Conservation (phyloP, 306 rosid species). For the Mimosa bimucronata region DNA sequence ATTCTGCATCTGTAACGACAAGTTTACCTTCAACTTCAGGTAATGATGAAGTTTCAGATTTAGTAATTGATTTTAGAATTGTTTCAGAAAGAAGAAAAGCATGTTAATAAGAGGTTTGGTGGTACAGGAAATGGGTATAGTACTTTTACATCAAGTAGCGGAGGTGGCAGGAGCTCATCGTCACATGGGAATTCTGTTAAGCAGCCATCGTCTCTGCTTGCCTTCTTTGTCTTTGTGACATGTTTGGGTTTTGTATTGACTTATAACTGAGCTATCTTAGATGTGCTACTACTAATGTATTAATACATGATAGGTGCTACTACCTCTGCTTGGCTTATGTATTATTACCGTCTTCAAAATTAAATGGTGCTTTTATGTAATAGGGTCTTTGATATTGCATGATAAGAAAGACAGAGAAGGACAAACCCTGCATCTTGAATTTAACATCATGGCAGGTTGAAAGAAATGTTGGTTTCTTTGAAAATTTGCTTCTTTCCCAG, state of each 20-base stretch:
- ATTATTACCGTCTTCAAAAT: no score
- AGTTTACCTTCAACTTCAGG: conserved; percentile 48
- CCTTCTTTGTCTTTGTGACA: conserved; percentile 34
- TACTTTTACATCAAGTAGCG: conserved; percentile 31
- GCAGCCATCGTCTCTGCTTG: conserved; percentile 39
- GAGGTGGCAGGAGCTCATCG: conserved; percentile 38
- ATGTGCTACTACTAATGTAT: neutral
- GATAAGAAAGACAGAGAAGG: no score
- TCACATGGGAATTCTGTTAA: conserved; percentile 30
- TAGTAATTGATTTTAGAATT: neutral
- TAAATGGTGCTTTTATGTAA: no score
- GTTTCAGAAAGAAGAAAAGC: neutral
- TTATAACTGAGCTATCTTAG: conserved; percentile 9
- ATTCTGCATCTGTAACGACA: conserved; percentile 36
- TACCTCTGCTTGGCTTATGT: no score
- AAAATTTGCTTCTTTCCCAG: no score
- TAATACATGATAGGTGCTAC: neutral
- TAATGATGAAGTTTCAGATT: conserved; percentile 23
- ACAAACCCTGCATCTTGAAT: no score
- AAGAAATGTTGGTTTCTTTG: no score
- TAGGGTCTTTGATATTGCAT: no score
- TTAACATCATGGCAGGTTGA: no score
- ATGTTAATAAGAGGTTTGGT: neutral
- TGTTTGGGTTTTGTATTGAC: conserved; percentile 34
- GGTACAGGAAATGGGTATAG: conserved; percentile 43